phyloP scores from a whole-genome alignment of 768 basidiomycete species.

The Boletellus emodensis region DNA sequence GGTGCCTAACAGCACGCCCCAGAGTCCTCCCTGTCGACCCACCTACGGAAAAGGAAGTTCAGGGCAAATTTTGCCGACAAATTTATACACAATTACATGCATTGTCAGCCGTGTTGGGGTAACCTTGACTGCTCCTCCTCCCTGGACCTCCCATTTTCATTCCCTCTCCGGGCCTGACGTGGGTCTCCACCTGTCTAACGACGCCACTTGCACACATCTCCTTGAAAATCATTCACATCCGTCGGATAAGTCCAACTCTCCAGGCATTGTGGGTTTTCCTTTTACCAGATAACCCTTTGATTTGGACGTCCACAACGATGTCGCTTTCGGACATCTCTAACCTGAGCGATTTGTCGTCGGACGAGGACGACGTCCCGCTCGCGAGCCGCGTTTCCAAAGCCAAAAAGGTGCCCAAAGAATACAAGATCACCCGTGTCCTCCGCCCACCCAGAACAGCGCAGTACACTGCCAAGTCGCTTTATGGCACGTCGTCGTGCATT shows the following conservation, averaged over 20 bases:
- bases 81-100: conserved; percentile 10
- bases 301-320: conserved; percentile 16
- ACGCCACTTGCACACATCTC: not conserved
- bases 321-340: conserved; percentile 43
- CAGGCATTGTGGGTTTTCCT: not conserved
- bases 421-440: conserved; percentile 31
- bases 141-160: not conserved
- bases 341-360: conserved; percentile 42
- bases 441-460: conserved; percentile 36
- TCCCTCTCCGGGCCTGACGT: not conserved
- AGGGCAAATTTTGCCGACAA: conserved; percentile 2
- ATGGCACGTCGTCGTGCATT: conserved; percentile 32
- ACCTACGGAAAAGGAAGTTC: conserved; percentile 19
- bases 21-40: not conserved
- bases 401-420: conserved; percentile 28
- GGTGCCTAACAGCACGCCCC: not conserved
- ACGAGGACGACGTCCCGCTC: conserved; percentile 35
- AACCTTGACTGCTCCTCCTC: no score
- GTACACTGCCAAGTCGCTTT: conserved; percentile 42
- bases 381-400: conserved; percentile 16
- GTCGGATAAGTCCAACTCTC: not conserved
- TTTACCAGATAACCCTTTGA: not conserved
- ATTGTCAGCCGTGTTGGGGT: no score
- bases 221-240: no score
- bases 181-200: not conserved